Evolutionary conservation across 2,329 filamentous ascomycete species (phyloP).

Genomic region (Emericellopsis atlantica): DNA sequence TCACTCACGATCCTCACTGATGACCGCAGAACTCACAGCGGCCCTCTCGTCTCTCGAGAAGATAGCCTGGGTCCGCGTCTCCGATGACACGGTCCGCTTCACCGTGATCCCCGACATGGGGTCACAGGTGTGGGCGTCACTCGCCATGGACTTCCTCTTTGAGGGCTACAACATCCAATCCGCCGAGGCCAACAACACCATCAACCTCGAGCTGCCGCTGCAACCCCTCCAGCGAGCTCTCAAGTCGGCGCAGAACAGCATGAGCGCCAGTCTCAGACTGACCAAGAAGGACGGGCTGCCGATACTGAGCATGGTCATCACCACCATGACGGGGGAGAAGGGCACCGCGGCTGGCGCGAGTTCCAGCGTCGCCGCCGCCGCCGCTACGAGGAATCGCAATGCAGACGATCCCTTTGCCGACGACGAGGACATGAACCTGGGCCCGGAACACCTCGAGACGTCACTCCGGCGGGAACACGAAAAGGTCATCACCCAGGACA

Average conservation of each 20-base stretch:
- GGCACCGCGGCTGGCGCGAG: slow-evolving; percentile 13
- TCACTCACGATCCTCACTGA: neutral
- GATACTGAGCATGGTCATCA: slow-evolving; percentile 80
- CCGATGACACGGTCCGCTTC: slow-evolving; percentile 79
- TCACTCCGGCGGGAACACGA: slow-evolving; percentile 60
- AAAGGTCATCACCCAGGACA: slow-evolving; percentile 87
- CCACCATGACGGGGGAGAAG: slow-evolving; percentile 50
- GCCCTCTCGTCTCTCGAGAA: slow-evolving; percentile 60
- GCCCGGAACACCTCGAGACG: slow-evolving; percentile 39
- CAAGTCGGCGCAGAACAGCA: slow-evolving; percentile 71
- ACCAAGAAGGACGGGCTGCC: slow-evolving; percentile 88
- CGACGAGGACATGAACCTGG: slow-evolving; percentile 31
- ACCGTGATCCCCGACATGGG: slow-evolving; percentile 92
- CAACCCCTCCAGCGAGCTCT: slow-evolving; percentile 80
- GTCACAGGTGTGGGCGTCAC: slow-evolving; percentile 84
- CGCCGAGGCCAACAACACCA: slow-evolving; percentile 69
- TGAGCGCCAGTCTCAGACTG: slow-evolving; percentile 72
- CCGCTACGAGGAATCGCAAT: slow-evolving; percentile 5
- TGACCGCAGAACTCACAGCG: slow-evolving; percentile 44
- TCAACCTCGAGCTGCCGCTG: slow-evolving; percentile 94
- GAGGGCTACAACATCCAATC: slow-evolving; percentile 77
- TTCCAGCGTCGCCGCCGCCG: slow-evolving; percentile 10
- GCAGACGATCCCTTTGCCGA: slow-evolving; percentile 25
- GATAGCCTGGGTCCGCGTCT: slow-evolving; percentile 81
- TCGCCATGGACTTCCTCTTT: slow-evolving; percentile 74